Evolutionary conservation across 148 eudicot species (phyloP).

Genomic region (Spergularia bocconei): DNA sequence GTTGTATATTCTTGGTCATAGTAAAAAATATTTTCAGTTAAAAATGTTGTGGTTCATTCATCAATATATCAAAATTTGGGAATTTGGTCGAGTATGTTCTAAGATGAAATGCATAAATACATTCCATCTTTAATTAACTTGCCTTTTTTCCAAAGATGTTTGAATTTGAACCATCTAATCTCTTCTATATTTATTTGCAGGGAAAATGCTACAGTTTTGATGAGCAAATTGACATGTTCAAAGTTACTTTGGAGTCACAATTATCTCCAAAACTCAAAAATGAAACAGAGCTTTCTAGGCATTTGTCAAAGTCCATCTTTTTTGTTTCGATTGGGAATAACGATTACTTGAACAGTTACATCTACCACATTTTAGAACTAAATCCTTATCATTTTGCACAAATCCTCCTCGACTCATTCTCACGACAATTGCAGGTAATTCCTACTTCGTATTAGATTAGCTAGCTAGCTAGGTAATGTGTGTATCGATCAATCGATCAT

Average conservation of each 20-base stretch:
- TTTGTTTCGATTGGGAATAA: slow-evolving; percentile 40
- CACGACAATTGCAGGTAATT: slow-evolving; percentile 36
- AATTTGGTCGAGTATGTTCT: no score
- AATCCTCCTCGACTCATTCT: slow-evolving; percentile 35
- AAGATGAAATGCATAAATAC: no score
- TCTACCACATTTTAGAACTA: slow-evolving; percentile 10
- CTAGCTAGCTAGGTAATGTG: no score
- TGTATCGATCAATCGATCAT: no score
- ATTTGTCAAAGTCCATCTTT: slow-evolving; percentile 45
- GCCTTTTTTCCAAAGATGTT: no score
- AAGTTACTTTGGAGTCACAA: slow-evolving; percentile 28
- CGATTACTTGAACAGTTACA: slow-evolving; percentile 43
- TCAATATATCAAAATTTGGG: no score
- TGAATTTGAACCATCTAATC: no score
- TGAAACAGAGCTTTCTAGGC: slow-evolving; percentile 11
- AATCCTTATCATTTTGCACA: slow-evolving; percentile 33
- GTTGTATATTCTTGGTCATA: no score
- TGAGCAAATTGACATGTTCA: slow-evolving; percentile 43
- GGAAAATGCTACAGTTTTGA: slow-evolving; percentile 52
- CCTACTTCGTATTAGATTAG: no score
- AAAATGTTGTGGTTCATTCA: no score
- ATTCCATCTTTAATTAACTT: no score
- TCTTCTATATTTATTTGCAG: slow-evolving; percentile 25
- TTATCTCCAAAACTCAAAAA: slow-evolving; percentile 12
- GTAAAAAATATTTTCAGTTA: no score